These are phyloP conservation scores for Lycium ferocissimum DNA, from an alignment of 257 asterid genomes.

Conservation along the genomic window DNA sequence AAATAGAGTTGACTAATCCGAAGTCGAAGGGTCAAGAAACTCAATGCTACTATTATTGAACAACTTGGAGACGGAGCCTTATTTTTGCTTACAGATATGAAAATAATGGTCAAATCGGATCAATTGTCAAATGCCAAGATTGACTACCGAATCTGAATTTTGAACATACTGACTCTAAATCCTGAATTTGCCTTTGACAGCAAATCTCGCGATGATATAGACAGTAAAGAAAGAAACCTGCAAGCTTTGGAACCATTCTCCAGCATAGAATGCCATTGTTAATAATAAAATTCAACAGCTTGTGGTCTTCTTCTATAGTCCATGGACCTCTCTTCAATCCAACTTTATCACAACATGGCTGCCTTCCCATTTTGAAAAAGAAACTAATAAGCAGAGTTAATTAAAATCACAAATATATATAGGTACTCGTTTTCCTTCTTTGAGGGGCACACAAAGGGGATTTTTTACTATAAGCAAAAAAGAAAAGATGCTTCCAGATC, in stretches of 20 bases:
- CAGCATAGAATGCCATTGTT: conserved; percentile 71
- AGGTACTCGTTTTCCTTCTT: neutral
- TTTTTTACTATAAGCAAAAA: conserved; percentile 43
- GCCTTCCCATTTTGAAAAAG: conserved; percentile 62
- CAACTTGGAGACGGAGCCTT: too few relatives aligned
- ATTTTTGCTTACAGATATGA: too few relatives aligned
- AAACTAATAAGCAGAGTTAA: neutral
- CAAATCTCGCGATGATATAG: neutral
- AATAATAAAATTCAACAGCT: conserved; percentile 54
- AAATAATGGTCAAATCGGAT: too few relatives aligned
- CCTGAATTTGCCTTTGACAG: too few relatives aligned
- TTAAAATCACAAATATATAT: neutral
- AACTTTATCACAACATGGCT: conserved; percentile 69
- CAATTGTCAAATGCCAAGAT: too few relatives aligned
- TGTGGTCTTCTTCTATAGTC: conserved; percentile 74
- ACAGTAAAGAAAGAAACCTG: conserved; percentile 47
- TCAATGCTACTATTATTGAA: too few relatives aligned
- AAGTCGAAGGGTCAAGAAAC: too few relatives aligned
- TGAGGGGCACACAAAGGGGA: too few relatives aligned
- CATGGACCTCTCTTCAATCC: conserved; percentile 82
- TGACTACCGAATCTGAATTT: too few relatives aligned
- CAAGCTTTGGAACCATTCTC: conserved; percentile 71
- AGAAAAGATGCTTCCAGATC: conserved; percentile 33
- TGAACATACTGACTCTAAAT: too few relatives aligned
- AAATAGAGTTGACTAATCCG: too few relatives aligned